phyloP scores from a whole-genome alignment of 2,329 filamentous ascomycete genomes.

The Alternaria gaisen region DNA sequence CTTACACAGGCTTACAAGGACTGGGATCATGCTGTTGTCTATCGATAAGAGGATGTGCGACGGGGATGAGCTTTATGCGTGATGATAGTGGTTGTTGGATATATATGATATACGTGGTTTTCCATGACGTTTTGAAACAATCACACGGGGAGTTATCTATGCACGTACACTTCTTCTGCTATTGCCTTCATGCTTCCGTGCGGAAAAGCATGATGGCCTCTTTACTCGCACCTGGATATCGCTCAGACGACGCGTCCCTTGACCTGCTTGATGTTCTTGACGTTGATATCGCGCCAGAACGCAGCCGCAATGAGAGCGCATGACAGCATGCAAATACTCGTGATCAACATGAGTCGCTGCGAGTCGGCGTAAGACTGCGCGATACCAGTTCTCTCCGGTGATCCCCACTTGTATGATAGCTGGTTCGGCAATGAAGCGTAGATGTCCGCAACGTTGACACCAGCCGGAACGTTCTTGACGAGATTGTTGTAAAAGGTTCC shows the following conservation, averaged over 20 bases:
- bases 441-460: constrained; percentile 49
- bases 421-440: constrained; percentile 64
- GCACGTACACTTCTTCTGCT: not conserved
- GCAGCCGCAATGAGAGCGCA: constrained; percentile 50
- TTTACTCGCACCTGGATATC: not conserved
- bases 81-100: not conserved
- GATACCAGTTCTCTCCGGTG: constrained; percentile 54
- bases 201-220: not conserved
- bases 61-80: constrained; percentile 5
- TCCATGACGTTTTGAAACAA: not conserved
- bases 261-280: constrained; percentile 54
- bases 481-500: constrained; percentile 55
- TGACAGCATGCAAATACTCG: constrained; percentile 33
- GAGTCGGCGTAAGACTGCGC: constrained; percentile 39
- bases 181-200: not conserved
- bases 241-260: constrained; percentile 55
- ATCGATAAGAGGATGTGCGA: constrained; percentile 3
- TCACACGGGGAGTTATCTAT: not conserved
- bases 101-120: not conserved
- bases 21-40: not conserved
- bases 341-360: constrained; percentile 43
- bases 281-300: constrained; percentile 58
- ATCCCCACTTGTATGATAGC: constrained; percentile 61
- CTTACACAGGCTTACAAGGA: not conserved
- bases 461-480: constrained; percentile 53